phyloP scores from a whole-genome alignment of 805 yeast genomes.

The Yamadazyma laniorum region DNA sequence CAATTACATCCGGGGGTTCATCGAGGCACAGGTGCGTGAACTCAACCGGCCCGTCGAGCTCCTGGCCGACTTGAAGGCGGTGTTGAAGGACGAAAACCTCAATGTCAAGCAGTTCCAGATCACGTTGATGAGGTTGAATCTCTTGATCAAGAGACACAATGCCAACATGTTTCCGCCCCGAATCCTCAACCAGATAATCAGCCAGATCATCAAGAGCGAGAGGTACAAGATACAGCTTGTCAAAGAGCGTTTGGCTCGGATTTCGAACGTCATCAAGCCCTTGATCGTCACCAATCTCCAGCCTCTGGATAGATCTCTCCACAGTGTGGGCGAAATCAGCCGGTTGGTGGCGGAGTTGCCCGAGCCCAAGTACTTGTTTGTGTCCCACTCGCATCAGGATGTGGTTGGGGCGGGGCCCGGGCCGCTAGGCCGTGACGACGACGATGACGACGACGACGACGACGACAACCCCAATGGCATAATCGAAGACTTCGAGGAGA shows the following conservation, averaged over 20 bases:
- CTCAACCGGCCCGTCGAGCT: slow-evolving; percentile 28
- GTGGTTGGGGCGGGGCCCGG: background rate
- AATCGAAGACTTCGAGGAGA: slow-evolving; percentile 11
- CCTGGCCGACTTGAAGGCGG: slow-evolving; percentile 16
- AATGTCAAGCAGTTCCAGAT: slow-evolving; percentile 10
- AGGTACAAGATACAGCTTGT: slow-evolving; percentile 25
- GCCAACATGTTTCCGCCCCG: slow-evolving; percentile 26
- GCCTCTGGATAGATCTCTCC: slow-evolving; percentile 1
- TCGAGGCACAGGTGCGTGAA: slow-evolving; percentile 29
- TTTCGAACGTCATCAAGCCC: slow-evolving; percentile 24
- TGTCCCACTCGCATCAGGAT: background rate
- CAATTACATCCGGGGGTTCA: slow-evolving; percentile 29
- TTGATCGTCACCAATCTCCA: slow-evolving; percentile 23
- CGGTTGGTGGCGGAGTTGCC: slow-evolving; percentile 32
- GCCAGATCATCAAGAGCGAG: slow-evolving; percentile 35
- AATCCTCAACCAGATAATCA: slow-evolving; percentile 34
- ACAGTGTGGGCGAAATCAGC: slow-evolving; percentile 18
- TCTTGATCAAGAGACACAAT: slow-evolving; percentile 24
- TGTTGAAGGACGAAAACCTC: slow-evolving; percentile 13
- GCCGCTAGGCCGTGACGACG: background rate
- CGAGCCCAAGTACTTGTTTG: slow-evolving; percentile 27
- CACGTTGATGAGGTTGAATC: slow-evolving; percentile 12
- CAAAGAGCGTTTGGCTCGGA: slow-evolving; percentile 24
- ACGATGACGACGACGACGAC: slow-evolving; percentile 6
- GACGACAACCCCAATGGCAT: slow-evolving; percentile 6